Base-by-base conservation (phyloP, 1,284 basidiomycete species). In the Ceratobasidium theobromae region DNA sequence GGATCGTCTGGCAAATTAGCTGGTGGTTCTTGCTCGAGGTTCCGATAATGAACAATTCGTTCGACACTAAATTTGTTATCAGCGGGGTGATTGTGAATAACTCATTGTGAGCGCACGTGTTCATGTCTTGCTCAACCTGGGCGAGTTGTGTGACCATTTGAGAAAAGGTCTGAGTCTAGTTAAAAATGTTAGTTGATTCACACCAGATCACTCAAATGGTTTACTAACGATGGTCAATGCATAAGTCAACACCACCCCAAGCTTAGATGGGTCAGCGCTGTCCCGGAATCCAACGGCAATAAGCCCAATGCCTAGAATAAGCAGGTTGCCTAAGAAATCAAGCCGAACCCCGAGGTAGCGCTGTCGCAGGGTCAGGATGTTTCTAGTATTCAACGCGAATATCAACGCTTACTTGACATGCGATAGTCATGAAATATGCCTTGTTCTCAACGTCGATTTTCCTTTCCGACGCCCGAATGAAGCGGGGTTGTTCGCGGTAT, bases 401-500 rank as follows among this genome's bases (percentile, higher is more conserved):
- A 38, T 21, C 18, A 78, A 1, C 86, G 75, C 84, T 84, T 57
- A 82, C 76, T 72, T 87, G 86, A 51, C 83, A 87, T 3, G 82
- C 78, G 32, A 88, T 82, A 0, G 87, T 91, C 79, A 93, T 84
- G 72, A 86, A 87, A 74, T 92, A 92, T 0, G 91, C 91, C 46
- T 88, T 78, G 73, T 91, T 90, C 73, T 92, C 84, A 71, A 84
- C 76, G 73, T 91, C 88, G 70, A 90, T 78, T 58, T 76, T 74
- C 27, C 78, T 71, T 62, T 45, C 21, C 4, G 28, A 49, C 74
- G 14, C 48, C 80, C 79, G 71, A 3, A 16, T 27, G 27, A 64
- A 64, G 35, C 48, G 58, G 9, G 21, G 4, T 21, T 81, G 80
- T 68, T 79, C 78, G n/a, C 78, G 77, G 67, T 86, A 88, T 0